Evolutionary conservation across 2,329 filamentous ascomycete genomes (phyloP), one percentile per base, ranked within the genome.

Genomic region (Metarhizium guizhouense): DNA sequence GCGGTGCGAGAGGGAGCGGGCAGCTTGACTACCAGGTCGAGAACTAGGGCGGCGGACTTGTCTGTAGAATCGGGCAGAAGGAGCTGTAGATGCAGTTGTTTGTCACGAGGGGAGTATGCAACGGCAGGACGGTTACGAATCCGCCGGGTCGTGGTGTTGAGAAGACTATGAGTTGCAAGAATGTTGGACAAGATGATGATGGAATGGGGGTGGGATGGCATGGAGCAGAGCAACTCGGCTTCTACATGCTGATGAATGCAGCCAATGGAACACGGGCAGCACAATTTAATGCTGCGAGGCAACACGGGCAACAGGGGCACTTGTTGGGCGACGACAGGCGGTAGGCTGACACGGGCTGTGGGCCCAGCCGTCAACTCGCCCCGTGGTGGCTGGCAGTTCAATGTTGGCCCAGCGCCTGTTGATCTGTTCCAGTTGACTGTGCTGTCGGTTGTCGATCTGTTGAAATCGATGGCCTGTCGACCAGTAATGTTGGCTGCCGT

Each of bases 1-100:
- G 64, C 70, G 70, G 60, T 64, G 42, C 51, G 42, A 36, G 51
- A 25, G 32, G 29, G 34, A 20, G 42, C 40, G 52, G 36, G 52
- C 52, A 47, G 42, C 34, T 42, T 20, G 51, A 13, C n/a, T 11
- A 30, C 8, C 20, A 48, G 16, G 20, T 53, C 40, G 42, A 16
- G 40, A 36, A 47, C 30, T 29, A 57, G 52, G 56, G 61, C 54
- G 56, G 40, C 55, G 52, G 54, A 57, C 8, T 20, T 25, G 25
- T 36, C 6, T 30, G 20, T 14, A 25, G 18, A 45, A 13, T 14
- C 18, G 38, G 34, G 13, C 6, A 14, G 14, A 29, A 18, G 5
- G 14, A 14, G 29, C 6, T 51, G 36, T 20, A 25, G 47, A 42
- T 29, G 47, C 30, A 5, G 40, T n/a, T 43, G 20, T 40, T 6